These are phyloP conservation scores for Tinospora cordifolia DNA, from an alignment of 164 flowering plant species.

Conservation along the genomic window DNA sequence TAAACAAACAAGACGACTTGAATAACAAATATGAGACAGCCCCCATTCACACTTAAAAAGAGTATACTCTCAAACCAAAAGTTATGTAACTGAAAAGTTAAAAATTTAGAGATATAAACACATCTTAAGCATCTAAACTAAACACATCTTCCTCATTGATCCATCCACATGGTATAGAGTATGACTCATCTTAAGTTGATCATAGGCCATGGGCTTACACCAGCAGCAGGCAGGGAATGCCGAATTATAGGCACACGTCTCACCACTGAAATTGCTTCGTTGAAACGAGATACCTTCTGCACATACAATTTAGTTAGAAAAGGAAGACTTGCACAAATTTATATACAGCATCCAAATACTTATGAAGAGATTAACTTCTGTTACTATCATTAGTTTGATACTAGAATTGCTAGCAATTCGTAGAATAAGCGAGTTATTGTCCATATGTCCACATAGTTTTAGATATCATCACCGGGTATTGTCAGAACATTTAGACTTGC, in stretches of 20 bases:
- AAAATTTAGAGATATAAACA: not conserved
- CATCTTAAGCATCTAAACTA: not conserved
- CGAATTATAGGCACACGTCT: constrained; percentile 69
- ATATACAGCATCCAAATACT: not conserved
- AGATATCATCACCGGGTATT: not conserved
- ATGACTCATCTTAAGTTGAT: constrained; percentile 54
- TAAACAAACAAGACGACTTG: not conserved
- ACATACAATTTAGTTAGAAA: constrained; percentile 16
- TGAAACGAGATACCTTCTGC: constrained; percentile 92
- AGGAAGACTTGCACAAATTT: not conserved
- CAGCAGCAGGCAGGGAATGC: constrained; percentile 59
- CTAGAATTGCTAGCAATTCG: not conserved
- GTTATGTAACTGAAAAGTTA: not conserved
- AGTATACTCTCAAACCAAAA: not conserved
- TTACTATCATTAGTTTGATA: not conserved
- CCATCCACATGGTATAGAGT: not conserved
- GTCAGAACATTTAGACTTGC: not conserved
- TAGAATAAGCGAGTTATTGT: not conserved
- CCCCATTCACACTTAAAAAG: not conserved
- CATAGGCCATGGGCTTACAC: constrained; percentile 64
- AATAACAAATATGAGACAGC: not conserved
- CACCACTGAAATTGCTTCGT: constrained; percentile 89
- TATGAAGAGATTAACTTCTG: not conserved
- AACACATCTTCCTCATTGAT: not conserved
- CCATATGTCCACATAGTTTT: not conserved